Evolutionary conservation across 2,329 filamentous ascomycete genomes (phyloP).

Genomic region (Fusarium nematophilum): DNA sequence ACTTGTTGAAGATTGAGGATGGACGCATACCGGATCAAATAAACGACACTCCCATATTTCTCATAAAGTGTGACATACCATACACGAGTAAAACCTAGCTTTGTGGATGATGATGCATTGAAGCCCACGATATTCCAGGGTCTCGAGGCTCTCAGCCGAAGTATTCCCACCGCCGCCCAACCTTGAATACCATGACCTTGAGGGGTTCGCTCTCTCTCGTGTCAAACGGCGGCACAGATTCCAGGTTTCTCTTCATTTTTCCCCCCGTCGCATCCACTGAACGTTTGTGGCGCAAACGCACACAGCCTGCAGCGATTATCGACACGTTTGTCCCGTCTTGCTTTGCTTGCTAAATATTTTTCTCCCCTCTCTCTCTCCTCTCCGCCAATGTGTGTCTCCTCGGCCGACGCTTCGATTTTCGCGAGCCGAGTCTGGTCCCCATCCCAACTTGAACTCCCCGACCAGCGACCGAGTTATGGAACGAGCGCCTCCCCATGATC

Average conservation of each 20-base stretch:
- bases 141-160: slow-evolving; percentile 17
- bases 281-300: slow-evolving; percentile 29
- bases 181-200: slow-evolving; percentile 15
- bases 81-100: too few species aligned
- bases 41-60: too few species aligned
- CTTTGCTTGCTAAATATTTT: slow-evolving; percentile 12
- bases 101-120: slow-evolving; percentile 27
- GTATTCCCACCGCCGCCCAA: slow-evolving; percentile 30
- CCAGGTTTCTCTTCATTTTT: neutral
- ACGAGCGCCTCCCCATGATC: slow-evolving; percentile 46
- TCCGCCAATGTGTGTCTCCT: slow-evolving; percentile 52
- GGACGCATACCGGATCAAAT: too few species aligned
- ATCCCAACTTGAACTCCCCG: slow-evolving; percentile 33
- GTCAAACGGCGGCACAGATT: slow-evolving; percentile 13
- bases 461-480: slow-evolving; percentile 50
- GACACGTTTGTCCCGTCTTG: slow-evolving; percentile 5
- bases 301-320: slow-evolving; percentile 15
- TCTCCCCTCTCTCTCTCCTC: slow-evolving; percentile 28
- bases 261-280: slow-evolving; percentile 12
- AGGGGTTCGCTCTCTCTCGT: slow-evolving; percentile 10
- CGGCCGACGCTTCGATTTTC: slow-evolving; percentile 50
- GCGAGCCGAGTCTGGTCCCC: slow-evolving; percentile 50
- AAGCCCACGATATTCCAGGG: slow-evolving; percentile 19
- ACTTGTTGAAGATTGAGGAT: too few species aligned
- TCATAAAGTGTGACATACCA: too few species aligned